These are phyloP conservation scores for Podila verticillata DNA, from an alignment of 192 early-diverging fungal genomes.

Conservation along the genomic window DNA sequence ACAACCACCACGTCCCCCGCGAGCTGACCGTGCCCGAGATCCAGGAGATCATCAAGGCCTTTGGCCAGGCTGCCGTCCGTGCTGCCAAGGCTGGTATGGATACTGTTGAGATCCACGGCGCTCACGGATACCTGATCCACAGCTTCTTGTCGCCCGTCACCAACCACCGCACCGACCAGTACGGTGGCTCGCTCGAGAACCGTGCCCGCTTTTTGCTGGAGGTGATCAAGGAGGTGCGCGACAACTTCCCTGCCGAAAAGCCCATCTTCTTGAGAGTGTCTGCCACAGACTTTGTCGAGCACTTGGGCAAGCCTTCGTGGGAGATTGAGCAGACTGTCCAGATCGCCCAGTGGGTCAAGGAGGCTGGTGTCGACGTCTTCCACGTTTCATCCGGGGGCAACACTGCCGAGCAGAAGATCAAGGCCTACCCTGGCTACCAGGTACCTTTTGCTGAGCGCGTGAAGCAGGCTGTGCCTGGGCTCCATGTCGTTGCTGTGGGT, in stretches of 20 bases:
- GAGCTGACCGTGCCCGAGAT: slow-evolving; percentile 75
- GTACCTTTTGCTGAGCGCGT: slow-evolving; percentile 75
- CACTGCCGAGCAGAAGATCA: slow-evolving; percentile 59
- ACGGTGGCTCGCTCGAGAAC: slow-evolving; percentile 92
- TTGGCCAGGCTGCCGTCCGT: slow-evolving; percentile 69
- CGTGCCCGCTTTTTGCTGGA: slow-evolving; percentile 63
- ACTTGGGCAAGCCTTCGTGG: slow-evolving; percentile 62
- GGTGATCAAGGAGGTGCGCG: slow-evolving; percentile 65
- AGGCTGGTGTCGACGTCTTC: slow-evolving; percentile 82
- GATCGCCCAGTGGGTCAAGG: slow-evolving; percentile 64
- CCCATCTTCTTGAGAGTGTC: slow-evolving; percentile 87
- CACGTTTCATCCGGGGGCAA: slow-evolving; percentile 84
- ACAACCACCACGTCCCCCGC: slow-evolving; percentile 52
- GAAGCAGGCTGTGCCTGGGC: slow-evolving; percentile 61
- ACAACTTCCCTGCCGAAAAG: slow-evolving; percentile 63
- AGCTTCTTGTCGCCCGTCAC: slow-evolving; percentile 82
- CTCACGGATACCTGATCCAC: slow-evolving; percentile 89
- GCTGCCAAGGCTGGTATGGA: slow-evolving; percentile 87
- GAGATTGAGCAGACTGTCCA: slow-evolving; percentile 75
- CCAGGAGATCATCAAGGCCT: slow-evolving; percentile 64
- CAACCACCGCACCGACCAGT: slow-evolving; percentile 89
- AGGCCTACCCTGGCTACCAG: slow-evolving; percentile 62
- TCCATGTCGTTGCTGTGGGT: slow-evolving; percentile 72
- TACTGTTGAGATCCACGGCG: slow-evolving; percentile 86
- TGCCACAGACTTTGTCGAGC: slow-evolving; percentile 71